Base-by-base conservation (phyloP, 192 early-diverging fungal species). In the Entomortierella chlamydospora region DNA sequence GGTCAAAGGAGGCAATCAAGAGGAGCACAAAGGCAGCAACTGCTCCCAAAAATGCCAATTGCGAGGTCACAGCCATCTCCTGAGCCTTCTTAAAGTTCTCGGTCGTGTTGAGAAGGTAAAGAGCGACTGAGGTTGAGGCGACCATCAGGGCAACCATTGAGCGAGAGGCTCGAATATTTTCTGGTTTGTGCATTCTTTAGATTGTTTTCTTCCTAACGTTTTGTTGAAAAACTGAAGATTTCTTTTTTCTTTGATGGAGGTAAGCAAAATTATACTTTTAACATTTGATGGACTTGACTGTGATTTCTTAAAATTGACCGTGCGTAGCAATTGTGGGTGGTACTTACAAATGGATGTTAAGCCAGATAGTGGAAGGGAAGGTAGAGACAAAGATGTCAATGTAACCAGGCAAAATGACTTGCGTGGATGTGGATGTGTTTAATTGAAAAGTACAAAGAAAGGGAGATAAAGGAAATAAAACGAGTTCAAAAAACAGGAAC, bases 41-140 rank as follows among this genome's bases (percentile, higher is more conserved):
- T 6, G 73, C 73, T 1, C 65, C 65, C 15, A 77, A 50, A 37
- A 77, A 77, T 17, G 73, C 64, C 31, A 77, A 30, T 18, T 77
- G 73, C 7, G 73, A 77, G 43, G 73, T 77, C 59, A 77, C 53
- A 18, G 41, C 51, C 73, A 77, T 77, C 54, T 77, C 73, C 54
- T 77, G 73, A 7, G 73, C 73, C 42, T 68, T 68, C 61, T 77
- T 62, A 30, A 77, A 77, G 47, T 77, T 77, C 50, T 63, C 65
- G 18, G 73, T 77, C 42, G 73, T 77, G 60, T 77, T 77, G 2
- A 77, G 33, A 0, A 77, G 73, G 25, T 77, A 77, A 20, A 77
- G 52, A 0, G 73, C 73, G n/a, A 77, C 65, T 1, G 73, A 77
- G 2, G 73, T 77, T 3, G 73, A 77, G 22, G 53, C 60, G 0